Evolutionary conservation across 2,329 filamentous ascomycete genomes (phyloP), one percentile per base, ranked within the genome.

Genomic region (Cercospora brassicicola): DNA sequence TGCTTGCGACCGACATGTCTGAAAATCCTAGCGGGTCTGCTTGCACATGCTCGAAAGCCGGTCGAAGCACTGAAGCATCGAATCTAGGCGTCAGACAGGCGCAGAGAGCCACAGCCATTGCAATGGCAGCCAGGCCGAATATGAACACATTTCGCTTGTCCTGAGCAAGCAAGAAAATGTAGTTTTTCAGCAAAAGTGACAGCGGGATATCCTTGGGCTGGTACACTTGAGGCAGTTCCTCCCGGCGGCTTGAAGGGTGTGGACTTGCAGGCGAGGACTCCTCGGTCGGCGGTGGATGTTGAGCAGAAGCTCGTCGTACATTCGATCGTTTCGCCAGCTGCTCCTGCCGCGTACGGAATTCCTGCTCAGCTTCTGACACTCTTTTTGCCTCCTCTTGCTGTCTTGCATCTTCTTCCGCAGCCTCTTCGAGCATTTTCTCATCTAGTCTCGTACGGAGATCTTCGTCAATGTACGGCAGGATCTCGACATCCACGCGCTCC

Each of bases 401-500:
- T 23, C 31, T 45, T 3, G 51, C 31, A 20, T 42, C 28, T 53
- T 64, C 62, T 15, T 57, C 53, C 15, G 53, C 62, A 9, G 51
- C 62, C 59, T 85, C 82, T 36, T 84, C 79, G 9, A 78, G 69
- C n/a, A 81, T 81, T 67, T 73, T 76, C n/a, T 70, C 73, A 62
- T 89, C 86, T 20, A 93, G 81, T 71, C 88, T 87, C 18, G 85
- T 84, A 64, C 88, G 84, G 11, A 90, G 76, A 1, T 83, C 80
- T 0, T 86, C 78, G 18, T 88, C 86, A 10, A 93, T 85, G 75
- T 90, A 87, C 3, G 95, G 91, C 74, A 91, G 88, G 62, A 99
- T 88, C 79, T 98, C 94, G 1, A 96, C 92, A 76, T 99, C 95
- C 0, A 98, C 92, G n/a, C 94, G 88, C 81, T 99, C 95, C 95